Base-by-base conservation (phyloP, 2,329 filamentous ascomycete species). In the Furcasterigmium sp. region DNA sequence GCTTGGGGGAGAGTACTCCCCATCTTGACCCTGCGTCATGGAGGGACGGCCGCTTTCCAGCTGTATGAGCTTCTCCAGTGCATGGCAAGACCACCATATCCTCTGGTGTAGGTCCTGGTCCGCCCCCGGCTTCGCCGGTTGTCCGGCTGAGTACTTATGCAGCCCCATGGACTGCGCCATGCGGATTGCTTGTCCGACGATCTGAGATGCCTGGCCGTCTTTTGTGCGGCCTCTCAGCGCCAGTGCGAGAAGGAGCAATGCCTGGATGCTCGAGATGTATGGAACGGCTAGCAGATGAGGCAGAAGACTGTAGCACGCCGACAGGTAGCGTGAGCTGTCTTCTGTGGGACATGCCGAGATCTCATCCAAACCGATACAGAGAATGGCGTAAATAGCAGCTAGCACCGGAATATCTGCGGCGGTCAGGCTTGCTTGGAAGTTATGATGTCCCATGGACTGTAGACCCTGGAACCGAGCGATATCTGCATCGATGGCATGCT, bases 41-140 rank as follows among this genome's bases (percentile, higher is more conserved):
- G 29, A 32, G 1, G 54, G 54, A 3, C 54, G 46, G 1, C 54
- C 54, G 0, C 46, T 51, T n/a, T 56, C 54, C 4, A 56, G 46
- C 42, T 55, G 46, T 46, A 54, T 51, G 3, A 56, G 46, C 44
- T 51, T 55, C 35, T 76, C 72, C 1, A 76, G 60, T 13, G 76
- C 70, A 42, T 75, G 76, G 45, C 72, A 76, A 0, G 71, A 68
- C 72, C 72, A 76, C 48, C 76, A 76, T 38, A 75, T 72, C 1
- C 72, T 58, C 11, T 67, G 57, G 2, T 73, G 64, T 3, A 72
- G 68, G 49, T 75, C 71, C 23, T 65, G 57, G 2, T 70, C 65
- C 14, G 5, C n/a, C 23, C 7, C 7, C 23, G 23, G 11, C 7
- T n/a, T n/a, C n/a, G n/a, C n/a, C n/a, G n/a, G n/a, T n/a, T n/a